Base-by-base conservation (phyloP, 768 basidiomycete genomes). In the Termitomyces sp. region DNA sequence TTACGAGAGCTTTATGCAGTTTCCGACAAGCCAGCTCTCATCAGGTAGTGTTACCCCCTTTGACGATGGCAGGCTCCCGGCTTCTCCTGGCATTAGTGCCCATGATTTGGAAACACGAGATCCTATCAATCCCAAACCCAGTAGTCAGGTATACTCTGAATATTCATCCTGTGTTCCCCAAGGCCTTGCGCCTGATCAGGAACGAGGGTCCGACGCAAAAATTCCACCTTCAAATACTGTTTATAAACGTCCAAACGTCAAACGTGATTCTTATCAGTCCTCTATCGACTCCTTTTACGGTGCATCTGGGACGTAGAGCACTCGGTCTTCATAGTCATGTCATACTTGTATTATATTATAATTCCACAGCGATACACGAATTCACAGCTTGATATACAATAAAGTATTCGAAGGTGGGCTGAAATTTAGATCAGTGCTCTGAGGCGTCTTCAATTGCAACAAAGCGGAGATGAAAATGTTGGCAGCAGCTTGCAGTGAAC, bases 271-370 rank as follows among this genome's bases (percentile, higher is more conserved):
- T 30, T 69, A 67, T 54, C 73, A 74, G 47, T 68, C 66, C 23
- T 76, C 75, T 30, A 65, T 75, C 58, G 77, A 78, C 66, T 78
- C 77, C 1, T 78, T 77, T 62, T 78, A 75, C 54, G 76, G 77
- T 33, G 74, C 58, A 44, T 54, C 52, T 35, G 56, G 41, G 50
- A 16, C 46, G 1, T 58, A 49, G 32, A 50, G 35, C 4, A 7
- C 2, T 43, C 38, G 28, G 9, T 41, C 20, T 57, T 20, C 7
- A 14, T 30, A 36, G 33, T 40, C 16, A 28, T 33, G 18, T 40
- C 26, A 23, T 36, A 35, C 33, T 46, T 56, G 55, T 48, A 56
- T 48, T 48, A 30, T 12, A 0, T 50, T 30, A 14, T 5, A 44
- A 30, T 47, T 58, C 18, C 38, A 40, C 20, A 23, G 1, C n/a